Conservation (phyloP, 306 rosid genomes). For the Castanospermum australe region DNA sequence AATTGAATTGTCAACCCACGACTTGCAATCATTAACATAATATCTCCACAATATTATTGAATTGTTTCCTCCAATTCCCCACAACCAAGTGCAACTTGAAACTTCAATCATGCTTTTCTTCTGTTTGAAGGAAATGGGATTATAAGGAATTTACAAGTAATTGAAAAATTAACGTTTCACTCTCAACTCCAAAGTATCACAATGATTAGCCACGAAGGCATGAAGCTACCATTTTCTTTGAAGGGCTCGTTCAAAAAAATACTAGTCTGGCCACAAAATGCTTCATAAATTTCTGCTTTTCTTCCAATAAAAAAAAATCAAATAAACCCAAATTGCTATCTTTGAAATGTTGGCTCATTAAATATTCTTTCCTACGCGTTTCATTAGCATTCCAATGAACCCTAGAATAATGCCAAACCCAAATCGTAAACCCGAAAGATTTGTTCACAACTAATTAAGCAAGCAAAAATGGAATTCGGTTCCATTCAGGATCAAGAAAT, state of each 20-base stretch:
- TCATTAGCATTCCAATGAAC: not conserved
- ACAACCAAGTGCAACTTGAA: not conserved
- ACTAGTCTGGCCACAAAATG: not conserved
- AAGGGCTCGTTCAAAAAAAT: not conserved
- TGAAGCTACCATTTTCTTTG: not conserved
- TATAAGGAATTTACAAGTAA: not conserved
- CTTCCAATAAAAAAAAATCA: no score
- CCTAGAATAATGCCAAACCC: not conserved
- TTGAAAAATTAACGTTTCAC: not conserved
- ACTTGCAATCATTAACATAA: not conserved
- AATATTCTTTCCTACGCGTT: not conserved
- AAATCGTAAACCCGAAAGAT: not conserved
- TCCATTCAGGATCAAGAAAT: not conserved
- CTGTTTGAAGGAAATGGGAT: not conserved
- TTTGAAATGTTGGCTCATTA: not conserved
- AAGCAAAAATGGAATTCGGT: not conserved
- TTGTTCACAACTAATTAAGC: not conserved
- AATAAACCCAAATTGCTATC: not conserved
- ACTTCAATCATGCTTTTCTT: constrained; percentile 4
- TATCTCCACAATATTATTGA: not conserved
- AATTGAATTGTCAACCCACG: not conserved
- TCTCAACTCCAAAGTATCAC: not conserved
- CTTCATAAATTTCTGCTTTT: no score
- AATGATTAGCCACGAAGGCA: not conserved
- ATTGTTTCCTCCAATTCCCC: not conserved